Base-by-base conservation (phyloP, 768 basidiomycete species). In the Naganishia antarctica region DNA sequence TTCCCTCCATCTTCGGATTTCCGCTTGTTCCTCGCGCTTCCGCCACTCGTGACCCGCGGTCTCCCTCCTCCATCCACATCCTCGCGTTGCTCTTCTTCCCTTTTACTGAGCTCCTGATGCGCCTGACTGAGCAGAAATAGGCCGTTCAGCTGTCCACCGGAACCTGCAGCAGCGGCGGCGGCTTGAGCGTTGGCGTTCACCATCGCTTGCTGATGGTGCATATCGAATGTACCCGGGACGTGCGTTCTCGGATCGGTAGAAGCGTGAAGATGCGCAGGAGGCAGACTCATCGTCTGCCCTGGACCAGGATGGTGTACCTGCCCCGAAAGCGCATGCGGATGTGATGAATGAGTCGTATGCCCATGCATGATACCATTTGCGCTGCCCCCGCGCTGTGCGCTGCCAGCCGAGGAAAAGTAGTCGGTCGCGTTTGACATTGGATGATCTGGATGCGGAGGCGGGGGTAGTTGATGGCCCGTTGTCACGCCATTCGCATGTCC, bases 51-150 rank as follows among this genome's bases (percentile, higher is more conserved):
- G 16, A 31, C 34, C 6, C 60, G 26, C 50, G 21, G 45, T 21
- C 28, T 44, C 23, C 28, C 46, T 1, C 25, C 60, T 4, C 31
- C 3, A 25, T 4, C 23, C 11, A 40, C 18, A 40, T 23, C 18
- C 34, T 48, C 61, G 75, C 79, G 63, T 79, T 62, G 48, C 79
- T 51, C 85, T 75, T 90, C 88, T 78, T 94, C 91, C n/a, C 90
- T 85, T 80, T 93, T 94, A 40, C 89, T 90, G 65, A 96, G 85
- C 81, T 94, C 92, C 76, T 96, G 92, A 74, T 96, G 92, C 28
- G 92, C 93, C 79, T 97, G 92, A 0, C 86, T 88, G 60, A 97
- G 85, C 50, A 97, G 81, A 80, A 93, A 97, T 48, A 97, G 84
- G 28, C 93, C 92, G 74, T 94, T 96, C 58, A 91, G 88, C 60